These are phyloP conservation scores for Plasmodium ovale DNA, from an alignment of 169 alveolate species.

Conservation along the genomic window DNA sequence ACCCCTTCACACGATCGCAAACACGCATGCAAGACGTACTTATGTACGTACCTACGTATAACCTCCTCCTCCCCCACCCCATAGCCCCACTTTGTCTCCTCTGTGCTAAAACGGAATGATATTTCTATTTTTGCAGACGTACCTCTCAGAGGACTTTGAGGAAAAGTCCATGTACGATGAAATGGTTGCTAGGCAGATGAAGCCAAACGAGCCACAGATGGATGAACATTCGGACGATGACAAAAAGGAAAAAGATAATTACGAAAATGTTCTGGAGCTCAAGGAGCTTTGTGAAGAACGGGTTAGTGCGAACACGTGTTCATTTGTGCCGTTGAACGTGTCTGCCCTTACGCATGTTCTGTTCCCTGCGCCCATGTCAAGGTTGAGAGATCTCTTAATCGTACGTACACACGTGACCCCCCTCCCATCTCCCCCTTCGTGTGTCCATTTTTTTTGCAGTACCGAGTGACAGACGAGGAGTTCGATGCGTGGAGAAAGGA, in stretches of 20 bases:
- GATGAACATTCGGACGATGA: conserved; percentile 34
- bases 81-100: too few relatives aligned
- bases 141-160: conserved; percentile 35
- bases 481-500: conserved; percentile 73
- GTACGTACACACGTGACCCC: neutral
- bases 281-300: conserved; percentile 58
- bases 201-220: neutral
- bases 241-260: neutral
- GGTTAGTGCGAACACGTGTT: neutral
- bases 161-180: conserved; percentile 74
- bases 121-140: conserved; percentile 23
- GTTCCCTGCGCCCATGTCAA: too few relatives aligned
- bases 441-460: conserved; percentile 9
- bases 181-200: conserved; percentile 47
- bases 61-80: too few relatives aligned
- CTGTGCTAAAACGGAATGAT: neutral
- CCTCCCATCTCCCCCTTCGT: neutral
- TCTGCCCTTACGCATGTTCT: too few relatives aligned
- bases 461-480: conserved; percentile 70
- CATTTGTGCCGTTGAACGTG: too few relatives aligned
- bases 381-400: too few relatives aligned
- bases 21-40: neutral
- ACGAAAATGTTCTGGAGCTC: conserved; percentile 57
- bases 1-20: too few relatives aligned
- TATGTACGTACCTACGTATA: too few relatives aligned